Evolutionary conservation across 306 rosid genomes (phyloP).

Genomic region (Lathyrus aphaca): DNA sequence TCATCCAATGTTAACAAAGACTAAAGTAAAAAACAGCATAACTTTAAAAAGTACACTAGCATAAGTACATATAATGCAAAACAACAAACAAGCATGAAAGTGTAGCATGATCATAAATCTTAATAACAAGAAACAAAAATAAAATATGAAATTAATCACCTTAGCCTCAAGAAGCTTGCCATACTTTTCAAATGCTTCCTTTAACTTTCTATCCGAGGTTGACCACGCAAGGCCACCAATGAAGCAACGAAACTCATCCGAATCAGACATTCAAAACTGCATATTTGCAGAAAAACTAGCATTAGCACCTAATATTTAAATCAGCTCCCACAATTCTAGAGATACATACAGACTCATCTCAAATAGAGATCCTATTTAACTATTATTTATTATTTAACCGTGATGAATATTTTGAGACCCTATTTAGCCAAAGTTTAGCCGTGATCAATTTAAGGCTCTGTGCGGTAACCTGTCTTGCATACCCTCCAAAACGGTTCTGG

Average conservation of each 20-base stretch:
- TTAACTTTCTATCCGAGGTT: conserved; percentile 82
- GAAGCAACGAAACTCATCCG: conserved; percentile 89
- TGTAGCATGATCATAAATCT: not conserved
- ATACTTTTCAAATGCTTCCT: conserved; percentile 82
- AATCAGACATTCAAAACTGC: conserved; percentile 79
- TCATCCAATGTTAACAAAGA: not conserved
- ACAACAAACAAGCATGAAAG: conserved; percentile 6
- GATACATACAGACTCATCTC: no score
- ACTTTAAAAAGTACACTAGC: not conserved
- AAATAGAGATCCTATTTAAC: no score
- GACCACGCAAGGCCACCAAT: conserved; percentile 99
- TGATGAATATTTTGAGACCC: no score
- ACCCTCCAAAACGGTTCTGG: no score
- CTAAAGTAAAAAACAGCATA: not conserved
- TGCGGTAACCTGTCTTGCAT: no score
- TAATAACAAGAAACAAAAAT: not conserved
- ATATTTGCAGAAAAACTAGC: conserved; percentile 14
- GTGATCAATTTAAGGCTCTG: no score
- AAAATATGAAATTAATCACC: conserved; percentile 49
- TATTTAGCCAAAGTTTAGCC: no score
- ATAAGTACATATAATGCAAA: not conserved
- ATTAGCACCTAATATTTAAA: conserved; percentile 13
- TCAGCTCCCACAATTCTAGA: not conserved
- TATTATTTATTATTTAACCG: no score
- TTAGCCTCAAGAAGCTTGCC: conserved; percentile 95